Evolutionary conservation across 805 yeast species (phyloP), one percentile per base, ranked within the genome.

Genomic region (Saturnispora gosingensis): DNA sequence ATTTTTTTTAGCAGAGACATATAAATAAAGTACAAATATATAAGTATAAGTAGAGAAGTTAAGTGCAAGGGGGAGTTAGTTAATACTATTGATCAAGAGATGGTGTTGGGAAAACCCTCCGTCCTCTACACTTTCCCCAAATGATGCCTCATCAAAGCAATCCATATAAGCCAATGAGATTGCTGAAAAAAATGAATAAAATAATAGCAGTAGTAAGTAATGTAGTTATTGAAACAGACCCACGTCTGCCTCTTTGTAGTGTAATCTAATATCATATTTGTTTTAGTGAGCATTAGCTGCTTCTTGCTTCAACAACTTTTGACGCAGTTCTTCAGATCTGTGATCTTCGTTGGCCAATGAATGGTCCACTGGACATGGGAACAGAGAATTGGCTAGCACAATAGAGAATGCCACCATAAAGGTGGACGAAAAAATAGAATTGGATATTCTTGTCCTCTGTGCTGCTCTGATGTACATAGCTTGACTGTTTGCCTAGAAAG

Each of bases 401-500:
- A 69, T 49, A 13, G 84, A 77, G 53, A 85, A 77, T 36, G 90
- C 84, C 28, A 85, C 79, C n/a, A 83, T 74, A 56, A 84, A 84
- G 0, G 93, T 84, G 18, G 88, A 80, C 24, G 83, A 78, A 66
- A 85, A 85, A 53, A 85, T 70, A 13, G 87, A 82, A 46, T 77
- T 75, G 22, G 88, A 82, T 48, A 84, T 69, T 55, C 70, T 70
- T 51, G 73, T 72, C 61, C 85, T 73, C 46, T 74, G 73, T 4
- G 80, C 71, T 10, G 87, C 86, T 66, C 72, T 79, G 54, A 80
- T 70, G 38, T 49, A 49, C 52, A 49, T 49, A 18, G 27, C 38
- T 25, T 35, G 15, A 11, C 22, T 9, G 9, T n/a, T 27, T 16
- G 22, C 20, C 22, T 22, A 5, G 7, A 16, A 20, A 30, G 7